Evolutionary conservation across 495 filamentous ascomycete genomes (phyloP), one percentile per base, ranked within the genome.

Genomic region (Xylaria nigripes): DNA sequence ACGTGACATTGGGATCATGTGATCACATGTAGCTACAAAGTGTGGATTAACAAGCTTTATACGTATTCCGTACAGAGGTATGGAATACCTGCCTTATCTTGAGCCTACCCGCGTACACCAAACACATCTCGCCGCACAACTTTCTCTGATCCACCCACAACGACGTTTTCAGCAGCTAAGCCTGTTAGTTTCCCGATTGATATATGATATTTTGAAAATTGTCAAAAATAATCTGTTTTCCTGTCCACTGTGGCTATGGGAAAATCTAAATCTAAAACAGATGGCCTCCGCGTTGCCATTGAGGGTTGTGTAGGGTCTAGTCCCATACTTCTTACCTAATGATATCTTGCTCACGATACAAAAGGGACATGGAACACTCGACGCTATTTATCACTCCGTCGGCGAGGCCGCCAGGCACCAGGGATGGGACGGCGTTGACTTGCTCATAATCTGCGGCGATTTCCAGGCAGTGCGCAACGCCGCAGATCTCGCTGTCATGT

Each of bases 391-490:
- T 64, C 79, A 86, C 0, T 83, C 86, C 8, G 77, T 94, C 22
- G 69, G 78, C 16, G 72, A 71, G 34, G 70, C 87, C 12, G 83
- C 81, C 61, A 68, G 80, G 42, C 65, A 77, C 43, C 83, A 85
- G 51, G 75, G 77, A 8, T 96, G 89, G 88, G 78, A 84, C 56
- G 79, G 76, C 19, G 80, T 95, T 16, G 90, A 95, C 63, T 63
- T 92, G 7, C 70, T 95, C 43, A 90, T 96, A 60, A 93, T 96
- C 58, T 86, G 89, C 40, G 90, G 90, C 15, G 90, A 96, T 63
- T 95, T 95, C 50, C 86, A 96, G 83, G 84, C 93, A 15, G 81
- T 92, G 32, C 89, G 93, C 49, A 98, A 98, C 70, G 78, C 84
- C 1, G 79, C 83, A 47, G 93, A 98, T 66, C 76, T 96, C 43